Evolutionary conservation across 768 basidiomycete species (phyloP), one percentile per base, ranked within the genome.

Genomic region (Calvatia gigantea): DNA sequence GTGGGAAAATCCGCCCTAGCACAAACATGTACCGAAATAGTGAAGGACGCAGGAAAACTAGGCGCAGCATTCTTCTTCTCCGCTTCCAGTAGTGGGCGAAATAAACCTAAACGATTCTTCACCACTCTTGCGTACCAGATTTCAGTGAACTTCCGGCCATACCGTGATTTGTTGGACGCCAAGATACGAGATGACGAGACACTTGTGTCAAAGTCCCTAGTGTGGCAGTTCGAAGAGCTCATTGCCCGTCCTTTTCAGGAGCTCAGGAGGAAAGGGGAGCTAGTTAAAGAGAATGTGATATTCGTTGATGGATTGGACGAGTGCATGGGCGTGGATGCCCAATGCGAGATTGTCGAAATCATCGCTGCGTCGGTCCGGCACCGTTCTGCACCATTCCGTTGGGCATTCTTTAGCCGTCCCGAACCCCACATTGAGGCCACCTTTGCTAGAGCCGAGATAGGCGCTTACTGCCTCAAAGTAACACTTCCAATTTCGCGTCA

Each of bases 331-430:
- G 3, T 15, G 5, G 27, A 31, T 9, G 51, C 38, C 5, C 51
- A 52, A 21, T 43, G 51, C 17, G 8, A 31, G 19, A 50, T 50
- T 21, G 35, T 50, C 8, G 38, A 57, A 23, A 29, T 50, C 12
- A 32, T 57, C 17, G 48, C 56, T 9, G 9, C 14, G 2, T 21
- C 37, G 14, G 28, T 33, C 15, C 41, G 39, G 8, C 7, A 43
- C 15, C 4, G 5, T 19, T 3, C 28, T 2, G n/a, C 25, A 6
- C 51, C 51, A 19, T 32, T 52, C 51, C 32, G 38, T 21, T 52
- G 51, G 51, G 6, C 28, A 8, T 52, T 52, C 29, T 52, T 52
- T n/a, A 52, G 51, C 17, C 38, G 51, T 27, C 38, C 51, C 3
- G n/a, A 42, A 32, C 27, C 6, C 8, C 51, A 52, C 19, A 52